Conservation (phyloP, 495 filamentous ascomycete species). For the Tuber microsphaerosporum region DNA sequence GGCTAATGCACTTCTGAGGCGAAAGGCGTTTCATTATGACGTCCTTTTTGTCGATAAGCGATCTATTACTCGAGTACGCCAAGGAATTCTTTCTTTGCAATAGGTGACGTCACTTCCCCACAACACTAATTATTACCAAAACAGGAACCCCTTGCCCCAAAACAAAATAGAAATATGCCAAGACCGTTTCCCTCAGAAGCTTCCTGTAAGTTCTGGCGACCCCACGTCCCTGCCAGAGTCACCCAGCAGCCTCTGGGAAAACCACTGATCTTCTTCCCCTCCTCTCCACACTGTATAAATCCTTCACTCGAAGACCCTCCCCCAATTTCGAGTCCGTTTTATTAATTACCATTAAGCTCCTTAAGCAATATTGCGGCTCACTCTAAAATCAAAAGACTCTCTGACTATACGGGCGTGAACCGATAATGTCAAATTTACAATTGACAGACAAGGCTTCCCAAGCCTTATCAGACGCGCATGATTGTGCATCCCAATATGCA, state of each 20-base stretch:
- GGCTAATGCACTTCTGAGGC: too few relatives aligned
- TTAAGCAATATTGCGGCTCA: background rate
- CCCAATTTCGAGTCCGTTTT: background rate
- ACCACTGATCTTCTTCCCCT: background rate
- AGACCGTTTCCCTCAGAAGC: background rate
- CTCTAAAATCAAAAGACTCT: background rate
- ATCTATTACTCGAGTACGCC: too few relatives aligned
- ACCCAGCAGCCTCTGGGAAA: background rate
- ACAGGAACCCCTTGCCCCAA: background rate
- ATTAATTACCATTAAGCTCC: background rate
- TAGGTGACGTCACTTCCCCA: background rate
- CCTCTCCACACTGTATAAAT: background rate
- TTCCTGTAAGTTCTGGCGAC: background rate
- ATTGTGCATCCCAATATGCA: slow-evolving; percentile 73
- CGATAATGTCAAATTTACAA: slow-evolving; percentile 44
- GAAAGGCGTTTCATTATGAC: too few relatives aligned
- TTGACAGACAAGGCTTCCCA: slow-evolving; percentile 89
- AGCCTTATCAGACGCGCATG: slow-evolving; percentile 76
- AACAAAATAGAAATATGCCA: background rate
- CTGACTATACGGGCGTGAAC: background rate
- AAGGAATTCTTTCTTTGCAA: too few relatives aligned
- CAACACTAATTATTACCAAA: background rate
- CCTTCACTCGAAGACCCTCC: background rate
- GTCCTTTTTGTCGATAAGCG: too few relatives aligned
- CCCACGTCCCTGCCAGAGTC: background rate